These are phyloP conservation scores for Lipomyces starkeyi DNA, from an alignment of 805 yeast species.

Conservation along the genomic window DNA sequence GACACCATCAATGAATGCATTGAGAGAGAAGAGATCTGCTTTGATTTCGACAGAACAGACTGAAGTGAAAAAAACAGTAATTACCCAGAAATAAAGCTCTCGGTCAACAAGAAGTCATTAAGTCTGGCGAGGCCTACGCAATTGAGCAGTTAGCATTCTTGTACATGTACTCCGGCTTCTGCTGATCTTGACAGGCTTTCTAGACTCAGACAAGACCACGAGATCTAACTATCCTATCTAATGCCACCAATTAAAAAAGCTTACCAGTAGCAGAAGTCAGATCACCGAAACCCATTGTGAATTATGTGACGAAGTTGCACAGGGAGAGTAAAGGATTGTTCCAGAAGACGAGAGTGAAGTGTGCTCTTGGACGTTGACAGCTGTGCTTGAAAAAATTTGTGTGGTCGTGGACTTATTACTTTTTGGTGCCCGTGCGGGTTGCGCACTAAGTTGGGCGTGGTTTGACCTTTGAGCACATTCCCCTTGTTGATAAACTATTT, in stretches of 20 bases:
- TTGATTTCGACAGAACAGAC: not conserved
- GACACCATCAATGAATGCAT: not conserved
- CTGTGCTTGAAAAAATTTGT: not conserved
- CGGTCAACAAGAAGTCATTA: slow-evolving; percentile 27
- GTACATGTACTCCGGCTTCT: not conserved
- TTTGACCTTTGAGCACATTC: not conserved
- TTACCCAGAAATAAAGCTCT: slow-evolving; percentile 71
- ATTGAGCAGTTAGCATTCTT: not conserved
- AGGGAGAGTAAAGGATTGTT: not conserved
- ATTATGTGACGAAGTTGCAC: not conserved
- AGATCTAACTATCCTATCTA: not conserved
- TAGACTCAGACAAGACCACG: not conserved
- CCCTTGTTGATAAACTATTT: not conserved
- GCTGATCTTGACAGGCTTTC: not conserved
- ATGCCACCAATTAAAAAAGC: slow-evolving; percentile 27
- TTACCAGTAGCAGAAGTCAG: slow-evolving; percentile 52
- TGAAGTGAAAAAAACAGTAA: slow-evolving; percentile 48
- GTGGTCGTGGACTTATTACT: not conserved
- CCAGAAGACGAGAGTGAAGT: not conserved
- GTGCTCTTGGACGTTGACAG: not conserved
- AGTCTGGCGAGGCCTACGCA: slow-evolving; percentile 31
- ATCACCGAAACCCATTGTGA: slow-evolving; percentile 53
- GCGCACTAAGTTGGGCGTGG: not conserved
- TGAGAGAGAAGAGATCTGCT: not conserved
- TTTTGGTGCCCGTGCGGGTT: not conserved